phyloP scores from a whole-genome alignment of 2,329 filamentous ascomycete species.

The Tricladium varicosporioides region DNA sequence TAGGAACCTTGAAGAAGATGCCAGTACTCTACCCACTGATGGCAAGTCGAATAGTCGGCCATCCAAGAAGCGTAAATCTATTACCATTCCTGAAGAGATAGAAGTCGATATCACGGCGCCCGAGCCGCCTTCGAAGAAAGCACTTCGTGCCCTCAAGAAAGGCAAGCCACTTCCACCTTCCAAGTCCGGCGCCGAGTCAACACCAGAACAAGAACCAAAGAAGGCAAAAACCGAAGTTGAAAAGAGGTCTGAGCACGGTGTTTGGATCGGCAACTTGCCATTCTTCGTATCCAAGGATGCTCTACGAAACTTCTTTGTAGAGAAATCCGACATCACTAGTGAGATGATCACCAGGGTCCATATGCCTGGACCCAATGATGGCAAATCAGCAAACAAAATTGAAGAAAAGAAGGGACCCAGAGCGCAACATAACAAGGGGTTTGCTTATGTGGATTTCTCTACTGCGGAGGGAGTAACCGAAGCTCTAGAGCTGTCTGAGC shows the following conservation, averaged over 20 bases:
- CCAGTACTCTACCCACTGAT: background rate
- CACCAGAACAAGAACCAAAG: conserved; percentile 40
- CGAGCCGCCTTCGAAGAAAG: conserved; percentile 93
- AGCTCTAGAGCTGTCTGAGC: conserved; percentile 84
- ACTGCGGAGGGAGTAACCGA: conserved; percentile 64
- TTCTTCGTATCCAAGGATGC: conserved; percentile 75
- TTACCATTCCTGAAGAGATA: conserved; percentile 60
- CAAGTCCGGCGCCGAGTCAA: conserved; percentile 40
- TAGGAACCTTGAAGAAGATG: background rate
- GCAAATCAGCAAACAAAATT: conserved; percentile 33
- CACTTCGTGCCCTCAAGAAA: conserved; percentile 86
- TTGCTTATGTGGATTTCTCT: conserved; percentile 92
- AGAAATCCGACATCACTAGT: conserved; percentile 64
- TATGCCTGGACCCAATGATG: conserved; percentile 49
- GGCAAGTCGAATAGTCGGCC: conserved; percentile 19
- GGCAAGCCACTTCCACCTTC: conserved; percentile 55
- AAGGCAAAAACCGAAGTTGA: conserved; percentile 43
- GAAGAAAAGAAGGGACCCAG: conserved; percentile 27
- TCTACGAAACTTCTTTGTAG: conserved; percentile 76
- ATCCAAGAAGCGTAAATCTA: conserved; percentile 67
- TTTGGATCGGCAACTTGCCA: conserved; percentile 97
- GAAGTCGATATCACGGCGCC: conserved; percentile 88
- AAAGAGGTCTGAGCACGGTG: conserved; percentile 73
- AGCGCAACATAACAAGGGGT: conserved; percentile 85
- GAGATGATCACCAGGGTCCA: conserved; percentile 75